Base-by-base conservation (phyloP, 2,329 filamentous ascomycete species). In the Lecanicillium sp. region DNA sequence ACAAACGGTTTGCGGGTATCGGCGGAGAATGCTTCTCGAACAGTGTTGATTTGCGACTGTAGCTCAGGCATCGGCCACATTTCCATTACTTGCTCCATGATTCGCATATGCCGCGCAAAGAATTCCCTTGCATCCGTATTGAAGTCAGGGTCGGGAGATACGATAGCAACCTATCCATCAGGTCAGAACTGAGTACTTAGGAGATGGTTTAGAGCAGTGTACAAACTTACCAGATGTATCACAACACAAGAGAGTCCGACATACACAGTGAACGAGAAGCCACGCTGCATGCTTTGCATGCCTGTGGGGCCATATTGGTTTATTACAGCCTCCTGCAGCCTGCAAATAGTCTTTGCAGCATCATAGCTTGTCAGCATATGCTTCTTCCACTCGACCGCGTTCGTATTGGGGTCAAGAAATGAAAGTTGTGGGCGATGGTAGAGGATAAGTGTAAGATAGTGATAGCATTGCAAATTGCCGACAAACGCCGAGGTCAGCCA, bases 201-300 rank as follows among this genome's bases (percentile, higher is more conserved):
- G 4, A 1, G 16, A n/a, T 6, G 15, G 18, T 1, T 20, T 11
- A 33, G 18, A 20, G 31, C n/a, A 31, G 9, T 39, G 41, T 25
- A 34, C 29, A 19, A 35, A 74, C 86, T 61, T 70, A 95, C 90
- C 62, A 96, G 63, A 60, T 96, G 89, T 39, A 96, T 73, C 62
- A 95, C 89, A 17, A 90, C 89, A 65, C 89, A 95, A 1, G 87
- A 92, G 33, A 96, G 66, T 18, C 95, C 79, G 40, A 82, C 80
- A 54, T 96, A 96, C n/a, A 96, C 87, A 5, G 86, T 87, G 53
- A 95, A 96, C 60, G 89, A 95, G 56, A 94, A 88, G 29, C 90
- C 90, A 48, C 90, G 76, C 53, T 90, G 83, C 90, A 95, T 95
- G 62, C 83, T 94, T 50, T 92, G 72, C 13, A 96, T 68, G 1